Percentiles rank a stretch among this genome's conserved stretches.
Evolutionary conservation across 306 rosid genomes (phyloP).

Genomic region (Purshia tridentata): DNA sequence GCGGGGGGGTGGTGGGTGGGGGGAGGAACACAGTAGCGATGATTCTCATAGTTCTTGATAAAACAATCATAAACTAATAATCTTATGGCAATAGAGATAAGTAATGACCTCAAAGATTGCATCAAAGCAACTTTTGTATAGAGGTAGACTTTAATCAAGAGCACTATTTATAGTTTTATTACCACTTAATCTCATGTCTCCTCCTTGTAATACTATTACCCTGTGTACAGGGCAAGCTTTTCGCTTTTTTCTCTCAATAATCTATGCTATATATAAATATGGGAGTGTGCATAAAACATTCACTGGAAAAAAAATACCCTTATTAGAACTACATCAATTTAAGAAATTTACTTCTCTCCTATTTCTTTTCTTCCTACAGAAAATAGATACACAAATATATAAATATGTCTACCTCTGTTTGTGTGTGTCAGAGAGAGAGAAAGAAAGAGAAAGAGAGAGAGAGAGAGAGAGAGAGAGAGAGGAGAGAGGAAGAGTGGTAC

Average conservation of each 20-base stretch:
- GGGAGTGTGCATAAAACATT: too few relatives aligned
- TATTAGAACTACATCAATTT: too few relatives aligned
- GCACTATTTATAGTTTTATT: not conserved
- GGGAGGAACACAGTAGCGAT: not conserved
- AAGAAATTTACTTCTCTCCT: too few relatives aligned
- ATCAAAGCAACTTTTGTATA: not conserved
- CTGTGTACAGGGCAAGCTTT: too few relatives aligned
- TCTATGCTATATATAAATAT: too few relatives aligned
- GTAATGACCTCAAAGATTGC: not conserved
- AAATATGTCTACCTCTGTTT: slow-evolving; percentile 1
- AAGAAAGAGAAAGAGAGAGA: not conserved
- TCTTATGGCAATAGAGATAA: not conserved
- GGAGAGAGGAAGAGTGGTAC: slow-evolving; percentile 30
- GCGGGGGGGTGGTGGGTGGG: too few relatives aligned
- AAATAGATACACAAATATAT: not conserved
- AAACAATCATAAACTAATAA: not conserved
- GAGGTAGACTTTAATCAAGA: slow-evolving; percentile 5
- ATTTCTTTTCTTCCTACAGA: too few relatives aligned
- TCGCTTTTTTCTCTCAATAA: too few relatives aligned
- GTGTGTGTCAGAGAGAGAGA: not conserved
- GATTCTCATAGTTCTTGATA: not conserved
- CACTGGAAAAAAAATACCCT: too few relatives aligned
- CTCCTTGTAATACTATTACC: too few relatives aligned
- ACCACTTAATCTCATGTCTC: not conserved
- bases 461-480: slow-evolving; percentile 4